A percentile compares a stretch with the other conserved stretches of the same genome.
Evolutionary conservation across 2,329 filamentous ascomycete species (phyloP).

Genomic region (Exserohilum turcica): DNA sequence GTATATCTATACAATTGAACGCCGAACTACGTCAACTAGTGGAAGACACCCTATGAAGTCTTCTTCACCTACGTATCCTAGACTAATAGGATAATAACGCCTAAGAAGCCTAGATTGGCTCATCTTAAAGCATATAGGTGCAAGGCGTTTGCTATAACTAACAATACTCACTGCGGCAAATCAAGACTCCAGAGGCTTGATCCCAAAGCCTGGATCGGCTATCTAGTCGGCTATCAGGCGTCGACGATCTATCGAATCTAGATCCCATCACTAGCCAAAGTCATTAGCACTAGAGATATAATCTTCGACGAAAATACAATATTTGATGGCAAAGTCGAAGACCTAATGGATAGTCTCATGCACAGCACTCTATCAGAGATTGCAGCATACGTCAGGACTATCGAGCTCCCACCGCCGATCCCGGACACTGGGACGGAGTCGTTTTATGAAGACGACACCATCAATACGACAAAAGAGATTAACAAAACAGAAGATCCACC

Average conservation of each 20-base stretch:
- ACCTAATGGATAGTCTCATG: not conserved
- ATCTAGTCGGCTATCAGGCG: slow-evolving; percentile 10
- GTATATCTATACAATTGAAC: slow-evolving; percentile 14
- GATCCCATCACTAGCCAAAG: slow-evolving; percentile 6
- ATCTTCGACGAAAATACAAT: slow-evolving; percentile 8
- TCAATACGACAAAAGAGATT: not conserved
- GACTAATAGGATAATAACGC: slow-evolving; percentile 1
- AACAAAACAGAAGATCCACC: not conserved
- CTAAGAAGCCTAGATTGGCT: slow-evolving; percentile 4
- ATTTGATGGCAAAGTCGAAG: not conserved
- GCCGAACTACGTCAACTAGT: slow-evolving; percentile 13
- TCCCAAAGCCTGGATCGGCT: slow-evolving; percentile 9
- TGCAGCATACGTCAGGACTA: not conserved
- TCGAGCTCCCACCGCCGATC: not conserved
- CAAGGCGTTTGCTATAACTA: slow-evolving; percentile 11
- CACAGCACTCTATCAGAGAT: not conserved
- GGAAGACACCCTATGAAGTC: slow-evolving; percentile 5
- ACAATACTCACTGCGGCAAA: slow-evolving; percentile 4
- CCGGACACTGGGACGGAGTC: not conserved
- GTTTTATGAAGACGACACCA: not conserved
- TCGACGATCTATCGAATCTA: slow-evolving; percentile 7
- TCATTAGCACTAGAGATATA: slow-evolving; percentile 7
- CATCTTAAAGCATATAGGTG: slow-evolving; percentile 15
- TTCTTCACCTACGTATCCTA: slow-evolving; percentile 3
- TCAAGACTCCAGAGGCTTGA: slow-evolving; percentile 9